phyloP scores from a whole-genome alignment of 2,329 filamentous ascomycete species.

The Penicillium sp. region DNA sequence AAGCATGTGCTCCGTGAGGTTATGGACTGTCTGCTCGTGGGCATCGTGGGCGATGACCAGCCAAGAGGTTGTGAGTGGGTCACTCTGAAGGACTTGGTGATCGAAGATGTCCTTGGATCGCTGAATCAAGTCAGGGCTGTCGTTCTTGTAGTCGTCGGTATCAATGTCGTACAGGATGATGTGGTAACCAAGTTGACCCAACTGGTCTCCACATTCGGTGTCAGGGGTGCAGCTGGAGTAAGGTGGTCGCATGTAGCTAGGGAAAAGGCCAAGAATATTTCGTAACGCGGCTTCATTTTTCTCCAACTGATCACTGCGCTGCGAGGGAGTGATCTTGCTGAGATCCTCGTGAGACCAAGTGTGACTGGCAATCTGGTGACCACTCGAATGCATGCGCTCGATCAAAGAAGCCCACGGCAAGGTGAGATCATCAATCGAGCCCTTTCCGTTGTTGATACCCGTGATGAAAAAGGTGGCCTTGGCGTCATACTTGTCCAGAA shows the following conservation, averaged over 20 bases:
- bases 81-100: conserved; percentile 28
- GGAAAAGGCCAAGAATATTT: conserved; percentile 52
- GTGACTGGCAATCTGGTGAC: conserved; percentile 56
- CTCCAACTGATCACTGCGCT: conserved; percentile 46
- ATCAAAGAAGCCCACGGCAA: conserved; percentile 44
- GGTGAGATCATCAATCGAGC: conserved; percentile 44
- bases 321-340: conserved; percentile 38
- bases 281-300: conserved; percentile 51
- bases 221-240: conserved; percentile 45
- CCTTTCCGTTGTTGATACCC: conserved; percentile 51
- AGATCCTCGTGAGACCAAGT: conserved; percentile 56
- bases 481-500: conserved; percentile 60
- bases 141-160: conserved; percentile 49
- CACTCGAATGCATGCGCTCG: conserved; percentile 44
- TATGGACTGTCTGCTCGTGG: conserved; percentile 46
- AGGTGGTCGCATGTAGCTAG: conserved; percentile 57
- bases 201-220: conserved; percentile 44
- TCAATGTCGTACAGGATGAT: conserved; percentile 51
- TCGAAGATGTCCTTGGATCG: conserved; percentile 45
- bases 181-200: conserved; percentile 53
- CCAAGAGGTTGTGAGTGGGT: conserved; percentile 35
- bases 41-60: conserved; percentile 47
- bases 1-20: conserved; percentile 46
- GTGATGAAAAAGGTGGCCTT: conserved; percentile 70
- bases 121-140: conserved; percentile 39